Percentiles rank a stretch among this genome's conserved stretches.
phyloP scores from a whole-genome alignment of 2,329 filamentous ascomycete species.

The Aspergillus pseudonomiae region DNA sequence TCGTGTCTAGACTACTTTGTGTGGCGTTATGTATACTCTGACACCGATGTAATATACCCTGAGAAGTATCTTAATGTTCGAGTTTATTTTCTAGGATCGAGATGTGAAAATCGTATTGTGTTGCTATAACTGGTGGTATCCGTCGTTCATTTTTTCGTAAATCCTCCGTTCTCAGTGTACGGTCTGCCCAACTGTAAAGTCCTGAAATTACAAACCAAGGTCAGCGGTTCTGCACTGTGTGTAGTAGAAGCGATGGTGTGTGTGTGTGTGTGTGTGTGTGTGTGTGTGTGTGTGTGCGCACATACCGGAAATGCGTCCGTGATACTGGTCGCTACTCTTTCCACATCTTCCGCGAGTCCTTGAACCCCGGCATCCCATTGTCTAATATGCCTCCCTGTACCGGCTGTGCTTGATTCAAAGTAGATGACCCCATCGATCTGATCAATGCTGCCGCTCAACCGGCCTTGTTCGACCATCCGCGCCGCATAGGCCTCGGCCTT shows the following conservation, averaged over 20 bases:
- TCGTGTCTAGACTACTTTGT: neutral
- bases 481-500: constrained; percentile 91
- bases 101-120: neutral
- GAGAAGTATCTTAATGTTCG: neutral
- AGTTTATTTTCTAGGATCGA: neutral
- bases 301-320: constrained; percentile 77
- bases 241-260: neutral
- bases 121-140: constrained; percentile 19
- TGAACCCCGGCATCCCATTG: constrained; percentile 91
- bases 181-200: constrained; percentile 39
- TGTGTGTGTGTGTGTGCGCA: constrained; percentile 11
- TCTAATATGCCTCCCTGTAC: constrained; percentile 72
- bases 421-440: constrained; percentile 88
- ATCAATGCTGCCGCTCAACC: constrained; percentile 85
- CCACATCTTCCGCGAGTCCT: constrained; percentile 83
- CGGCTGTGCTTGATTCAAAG: constrained; percentile 74
- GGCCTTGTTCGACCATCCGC: constrained; percentile 92
- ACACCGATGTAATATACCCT: constrained; percentile 3
- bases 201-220: constrained; percentile 22
- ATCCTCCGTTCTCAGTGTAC: constrained; percentile 30
- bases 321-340: constrained; percentile 79
- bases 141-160: constrained; percentile 15
- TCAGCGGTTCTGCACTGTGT: neutral
- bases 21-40: neutral
- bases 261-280: too few relatives aligned